Base-by-base conservation (phyloP, 129 eudicot species). In the Escallonia rubra region DNA sequence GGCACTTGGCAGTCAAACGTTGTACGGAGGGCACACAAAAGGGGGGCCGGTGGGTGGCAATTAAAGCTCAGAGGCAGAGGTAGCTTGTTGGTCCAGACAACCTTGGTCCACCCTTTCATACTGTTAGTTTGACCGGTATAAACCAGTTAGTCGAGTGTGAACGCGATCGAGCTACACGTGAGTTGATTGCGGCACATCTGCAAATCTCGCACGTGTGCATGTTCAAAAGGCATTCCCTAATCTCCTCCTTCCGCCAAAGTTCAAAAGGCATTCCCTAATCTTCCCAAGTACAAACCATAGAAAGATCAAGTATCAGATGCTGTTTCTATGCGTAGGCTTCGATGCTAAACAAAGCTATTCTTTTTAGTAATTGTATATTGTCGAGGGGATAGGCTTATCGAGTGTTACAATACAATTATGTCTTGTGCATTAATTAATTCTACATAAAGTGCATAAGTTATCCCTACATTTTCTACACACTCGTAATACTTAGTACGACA, bases 121-220 rank as follows among this genome's bases (percentile, higher is more conserved):
- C 73, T 5, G 46, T 42, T 52, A 49, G 71, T 71, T 80, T 80
- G 85, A 75, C 78, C 69, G 85, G 78, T 80, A 71, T 80, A 71
- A 71, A 69, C 81, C 74, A 43, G 78, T 80, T 76, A 39, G 34
- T 23, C 34, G 0, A 0, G 78, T 80, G 85, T 75, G 80, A 80
- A 80, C 66, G 54, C 70, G 80, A 74, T 79, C 71, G 13, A 39
- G 52, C 54, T 42, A 34, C 70, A 67, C 70, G 65, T 57, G 74
- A 78, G 61, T 42, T 64, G 71, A 64, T 63, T 58, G 69, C 80
- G 75, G 80, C 80, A 39, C 11, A 53, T 4, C 0, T 14, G 42
- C 38, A 41, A 68, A 57, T 56, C 58, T 23, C 38, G 64, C 12
- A 5, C 59, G 71, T 67, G 44, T 53, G 71, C 57, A 44, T 54